Evolutionary conservation across 2,329 filamentous ascomycete species (phyloP).

Genomic region (Trichophyton mentagrophytes): DNA sequence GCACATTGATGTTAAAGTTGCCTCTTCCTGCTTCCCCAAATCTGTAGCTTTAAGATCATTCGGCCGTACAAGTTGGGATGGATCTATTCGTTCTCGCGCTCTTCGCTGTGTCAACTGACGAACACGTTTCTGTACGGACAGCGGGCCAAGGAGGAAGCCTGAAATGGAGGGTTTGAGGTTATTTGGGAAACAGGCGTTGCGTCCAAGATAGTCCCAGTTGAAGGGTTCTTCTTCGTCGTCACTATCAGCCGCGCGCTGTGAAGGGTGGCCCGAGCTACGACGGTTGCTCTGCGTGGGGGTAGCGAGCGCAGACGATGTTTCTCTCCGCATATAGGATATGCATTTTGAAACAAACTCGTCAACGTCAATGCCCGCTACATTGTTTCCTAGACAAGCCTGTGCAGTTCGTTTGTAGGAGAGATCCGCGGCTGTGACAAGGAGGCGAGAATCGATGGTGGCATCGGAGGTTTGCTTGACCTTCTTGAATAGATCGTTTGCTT

Average conservation of each 20-base stretch:
- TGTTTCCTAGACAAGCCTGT: constrained; percentile 59
- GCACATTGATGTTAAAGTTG: constrained; percentile 67
- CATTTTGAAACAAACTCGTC: constrained; percentile 88
- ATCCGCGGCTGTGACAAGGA: constrained; percentile 70
- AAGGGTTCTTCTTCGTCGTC: constrained; percentile 54
- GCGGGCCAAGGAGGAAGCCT: constrained; percentile 74
- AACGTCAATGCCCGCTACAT: constrained; percentile 64
- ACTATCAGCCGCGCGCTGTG: constrained; percentile 42
- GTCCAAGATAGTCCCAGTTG: constrained; percentile 77
- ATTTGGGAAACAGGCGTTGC: constrained; percentile 59
- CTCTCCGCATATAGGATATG: constrained; percentile 71
- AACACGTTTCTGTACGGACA: constrained; percentile 76
- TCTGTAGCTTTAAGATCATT: constrained; percentile 65
- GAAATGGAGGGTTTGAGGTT: constrained; percentile 63
- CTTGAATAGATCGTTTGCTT: constrained; percentile 52
- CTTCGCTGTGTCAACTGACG: constrained; percentile 58
- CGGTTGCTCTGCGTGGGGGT: constrained; percentile 6
- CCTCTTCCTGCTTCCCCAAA: constrained; percentile 61
- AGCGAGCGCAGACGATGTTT: constrained; percentile 40
- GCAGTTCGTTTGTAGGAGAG: constrained; percentile 66
- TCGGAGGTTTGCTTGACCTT: constrained; percentile 78
- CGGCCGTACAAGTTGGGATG: constrained; percentile 57
- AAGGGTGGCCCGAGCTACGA: constrained; percentile 16
- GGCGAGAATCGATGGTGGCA: constrained; percentile 77
- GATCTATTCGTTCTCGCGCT: constrained; percentile 55